These are phyloP conservation scores for Prosopis cineraria DNA, from an alignment of 306 rosid species.

Conservation along the genomic window DNA sequence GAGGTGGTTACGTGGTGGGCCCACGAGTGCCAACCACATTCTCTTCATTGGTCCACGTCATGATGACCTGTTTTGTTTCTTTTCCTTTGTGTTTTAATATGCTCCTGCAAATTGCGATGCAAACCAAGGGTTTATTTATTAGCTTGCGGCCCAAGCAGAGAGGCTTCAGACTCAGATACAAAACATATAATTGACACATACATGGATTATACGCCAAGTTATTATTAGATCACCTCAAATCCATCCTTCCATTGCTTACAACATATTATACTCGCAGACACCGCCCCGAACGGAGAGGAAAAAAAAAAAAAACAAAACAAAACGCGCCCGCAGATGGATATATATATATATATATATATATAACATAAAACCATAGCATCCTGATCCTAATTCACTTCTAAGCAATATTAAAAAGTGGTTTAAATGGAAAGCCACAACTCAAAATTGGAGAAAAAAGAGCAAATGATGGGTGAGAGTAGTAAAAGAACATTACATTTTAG, in stretches of 20 bases:
- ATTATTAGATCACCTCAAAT: not conserved
- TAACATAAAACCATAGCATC: not conserved
- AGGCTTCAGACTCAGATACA: not conserved
- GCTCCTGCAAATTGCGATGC: not conserved
- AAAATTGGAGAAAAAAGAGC: too few relatives aligned
- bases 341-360: too few relatives aligned
- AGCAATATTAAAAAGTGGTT: too few relatives aligned
- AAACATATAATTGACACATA: not conserved
- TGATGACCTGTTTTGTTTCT: constrained; percentile 44
- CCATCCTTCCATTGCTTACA: not conserved
- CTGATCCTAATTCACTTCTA: not conserved
- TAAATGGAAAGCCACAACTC: too few relatives aligned
- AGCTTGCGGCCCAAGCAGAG: not conserved
- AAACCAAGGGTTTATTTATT: not conserved
- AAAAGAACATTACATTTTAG: too few relatives aligned
- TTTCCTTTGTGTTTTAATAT: not conserved
- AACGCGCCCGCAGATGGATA: too few relatives aligned
- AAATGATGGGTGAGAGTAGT: too few relatives aligned
- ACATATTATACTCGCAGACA: too few relatives aligned
- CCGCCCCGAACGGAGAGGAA: too few relatives aligned
- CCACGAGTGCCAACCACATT: constrained; percentile 25
- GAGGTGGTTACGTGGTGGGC: constrained; percentile 35
- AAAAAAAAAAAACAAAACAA: too few relatives aligned
- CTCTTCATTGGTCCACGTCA: constrained; percentile 68
- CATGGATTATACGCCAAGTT: constrained; percentile 4